Conservation (phyloP, 2,329 filamentous ascomycete species). For the Zopfia rhizophila region DNA sequence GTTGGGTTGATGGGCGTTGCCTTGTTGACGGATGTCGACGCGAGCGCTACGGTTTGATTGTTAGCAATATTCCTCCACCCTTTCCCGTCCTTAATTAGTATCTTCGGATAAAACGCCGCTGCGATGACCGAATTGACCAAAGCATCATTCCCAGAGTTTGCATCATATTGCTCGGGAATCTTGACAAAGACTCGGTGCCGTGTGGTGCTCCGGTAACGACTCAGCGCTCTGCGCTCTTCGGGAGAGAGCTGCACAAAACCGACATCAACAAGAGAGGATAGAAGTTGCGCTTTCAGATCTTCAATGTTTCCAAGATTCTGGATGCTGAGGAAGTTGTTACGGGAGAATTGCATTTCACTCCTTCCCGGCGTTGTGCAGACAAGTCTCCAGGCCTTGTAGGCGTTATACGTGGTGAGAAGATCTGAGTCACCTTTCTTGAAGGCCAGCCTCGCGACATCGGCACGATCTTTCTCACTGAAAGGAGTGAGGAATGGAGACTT, state of each 20-base stretch:
- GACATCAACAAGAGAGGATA: slow-evolving; percentile 85
- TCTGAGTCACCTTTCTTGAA: slow-evolving; percentile 92
- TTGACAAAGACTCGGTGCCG: slow-evolving; percentile 81
- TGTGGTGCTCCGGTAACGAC: slow-evolving; percentile 73
- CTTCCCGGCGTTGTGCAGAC: slow-evolving; percentile 76
- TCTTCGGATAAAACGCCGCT: slow-evolving; percentile 95
- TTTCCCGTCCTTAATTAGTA: slow-evolving; percentile 84
- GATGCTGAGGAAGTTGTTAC: slow-evolving; percentile 91
- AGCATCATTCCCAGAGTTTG: slow-evolving; percentile 81
- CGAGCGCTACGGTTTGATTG: slow-evolving; percentile 88
- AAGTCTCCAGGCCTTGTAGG: slow-evolving; percentile 88
- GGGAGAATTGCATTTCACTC: slow-evolving; percentile 89
- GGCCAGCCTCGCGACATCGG: slow-evolving; percentile 78
- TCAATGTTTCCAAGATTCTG: slow-evolving; percentile 93
- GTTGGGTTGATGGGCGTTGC: slow-evolving; percentile 51
- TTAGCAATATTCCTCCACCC: slow-evolving; percentile 92
- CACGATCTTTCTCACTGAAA: slow-evolving; percentile 83
- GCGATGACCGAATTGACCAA: slow-evolving; percentile 85
- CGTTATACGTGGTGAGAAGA: slow-evolving; percentile 91
- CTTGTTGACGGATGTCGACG: slow-evolving; percentile 91
- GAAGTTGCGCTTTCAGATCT: slow-evolving; percentile 91
- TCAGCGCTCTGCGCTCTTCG: slow-evolving; percentile 76
- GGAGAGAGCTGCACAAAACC: slow-evolving; percentile 81
- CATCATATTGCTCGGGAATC: slow-evolving; percentile 79
- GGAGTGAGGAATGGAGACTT: slow-evolving; percentile 93